A percentile compares a stretch with the other conserved stretches of the same genome.
These are phyloP conservation scores for Termitomyces heimii DNA, from an alignment of 768 basidiomycete species.

Conservation along the genomic window DNA sequence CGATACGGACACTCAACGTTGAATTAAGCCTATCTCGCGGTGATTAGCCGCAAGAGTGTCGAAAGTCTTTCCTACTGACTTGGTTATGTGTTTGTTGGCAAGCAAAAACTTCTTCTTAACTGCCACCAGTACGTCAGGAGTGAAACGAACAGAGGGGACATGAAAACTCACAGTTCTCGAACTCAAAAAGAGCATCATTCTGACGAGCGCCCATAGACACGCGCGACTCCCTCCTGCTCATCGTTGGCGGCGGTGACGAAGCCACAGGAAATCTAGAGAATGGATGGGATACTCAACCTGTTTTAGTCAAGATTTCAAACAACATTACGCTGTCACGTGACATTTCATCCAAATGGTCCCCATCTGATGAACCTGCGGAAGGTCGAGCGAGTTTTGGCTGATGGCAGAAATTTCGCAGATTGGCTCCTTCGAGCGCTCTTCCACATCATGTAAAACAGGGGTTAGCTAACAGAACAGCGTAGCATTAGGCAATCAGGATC, in stretches of 20 bases:
- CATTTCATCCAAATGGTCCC: constrained; percentile 8
- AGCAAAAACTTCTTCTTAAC: constrained; percentile 92
- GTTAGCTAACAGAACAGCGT: background rate
- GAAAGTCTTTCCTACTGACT: constrained; percentile 39
- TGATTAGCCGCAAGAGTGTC: background rate
- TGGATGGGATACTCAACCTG: constrained; percentile 7
- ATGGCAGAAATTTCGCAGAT: constrained; percentile 1
- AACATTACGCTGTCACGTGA: constrained; percentile 20
- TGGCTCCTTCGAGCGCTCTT: constrained; percentile 1
- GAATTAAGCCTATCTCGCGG: constrained; percentile 62
- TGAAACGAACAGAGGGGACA: constrained; percentile 9
- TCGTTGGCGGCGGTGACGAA: constrained; percentile 28
- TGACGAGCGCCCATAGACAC: constrained; percentile 62
- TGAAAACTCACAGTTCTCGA: constrained; percentile 69
- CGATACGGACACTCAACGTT: constrained; percentile 76
- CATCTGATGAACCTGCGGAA: constrained; percentile 4
- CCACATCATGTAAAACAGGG: constrained; percentile 4
- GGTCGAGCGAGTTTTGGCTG: background rate
- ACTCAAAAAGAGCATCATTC: constrained; percentile 77
- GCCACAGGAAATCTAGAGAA: constrained; percentile 11
- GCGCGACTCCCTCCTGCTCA: constrained; percentile 58
- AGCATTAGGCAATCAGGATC: constrained; percentile 5
- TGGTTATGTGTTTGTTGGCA: constrained; percentile 89
- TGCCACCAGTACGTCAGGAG: constrained; percentile 33
- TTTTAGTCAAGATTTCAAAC: constrained; percentile 11